Percentiles rank a stretch among this genome's conserved stretches.
These are phyloP conservation scores for Leishmania lainsoni DNA, from an alignment of 208 protist species.

Conservation along the genomic window DNA sequence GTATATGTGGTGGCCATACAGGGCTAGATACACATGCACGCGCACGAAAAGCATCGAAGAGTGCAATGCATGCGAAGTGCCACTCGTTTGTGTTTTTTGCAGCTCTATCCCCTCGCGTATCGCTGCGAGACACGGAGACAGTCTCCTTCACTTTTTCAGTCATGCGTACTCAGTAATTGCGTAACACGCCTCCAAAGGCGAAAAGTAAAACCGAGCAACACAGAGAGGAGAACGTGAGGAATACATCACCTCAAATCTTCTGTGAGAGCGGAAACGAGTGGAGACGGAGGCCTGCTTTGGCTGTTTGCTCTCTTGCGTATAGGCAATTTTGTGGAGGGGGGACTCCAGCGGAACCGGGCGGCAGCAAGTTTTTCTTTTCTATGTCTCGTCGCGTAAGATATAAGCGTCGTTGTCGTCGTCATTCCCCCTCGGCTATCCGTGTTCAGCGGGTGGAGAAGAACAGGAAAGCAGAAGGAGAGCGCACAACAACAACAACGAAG, in stretches of 20 bases:
- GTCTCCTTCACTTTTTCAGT: background rate
- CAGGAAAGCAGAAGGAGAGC: conserved; percentile 9
- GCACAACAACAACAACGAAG: conserved; percentile 5
- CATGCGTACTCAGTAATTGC: background rate
- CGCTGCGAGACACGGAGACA: background rate
- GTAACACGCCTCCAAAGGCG: background rate
- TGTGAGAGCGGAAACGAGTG: background rate
- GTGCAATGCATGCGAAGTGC: background rate
- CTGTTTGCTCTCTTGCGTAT: background rate
- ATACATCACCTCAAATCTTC: background rate
- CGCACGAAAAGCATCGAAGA: background rate
- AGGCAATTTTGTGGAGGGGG: background rate
- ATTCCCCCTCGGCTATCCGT: background rate
- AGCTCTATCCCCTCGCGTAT: background rate
- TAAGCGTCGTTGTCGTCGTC: background rate
- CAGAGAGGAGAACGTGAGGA: background rate
- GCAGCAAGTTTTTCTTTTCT: background rate
- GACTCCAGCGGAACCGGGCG: background rate
- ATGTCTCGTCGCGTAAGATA: background rate
- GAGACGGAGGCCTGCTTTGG: background rate
- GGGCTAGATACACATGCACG: background rate
- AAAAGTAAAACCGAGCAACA: background rate
- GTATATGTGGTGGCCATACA: background rate
- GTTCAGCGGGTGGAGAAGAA: background rate
- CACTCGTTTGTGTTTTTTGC: background rate